These are phyloP conservation scores for Saccharomycopsis amapae DNA, from an alignment of 805 yeast species.

Conservation along the genomic window DNA sequence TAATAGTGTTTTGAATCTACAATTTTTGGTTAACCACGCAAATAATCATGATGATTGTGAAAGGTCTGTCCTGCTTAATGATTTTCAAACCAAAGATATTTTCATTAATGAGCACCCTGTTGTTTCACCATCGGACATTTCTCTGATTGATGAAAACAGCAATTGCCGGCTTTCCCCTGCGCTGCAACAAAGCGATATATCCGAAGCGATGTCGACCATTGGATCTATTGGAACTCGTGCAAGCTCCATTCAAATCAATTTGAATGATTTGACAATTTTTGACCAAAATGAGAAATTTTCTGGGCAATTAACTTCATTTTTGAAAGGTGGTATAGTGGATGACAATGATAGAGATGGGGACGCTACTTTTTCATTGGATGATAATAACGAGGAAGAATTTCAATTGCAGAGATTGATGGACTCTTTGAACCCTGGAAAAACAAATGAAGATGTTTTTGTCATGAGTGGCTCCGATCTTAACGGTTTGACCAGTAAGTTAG, in stretches of 20 bases:
- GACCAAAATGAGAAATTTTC: neutral
- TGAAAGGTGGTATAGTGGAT: neutral
- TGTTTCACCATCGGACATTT: conserved; percentile 1
- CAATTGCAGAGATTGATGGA: neutral
- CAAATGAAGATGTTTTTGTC: neutral
- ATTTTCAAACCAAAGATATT: neutral
- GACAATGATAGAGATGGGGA: neutral
- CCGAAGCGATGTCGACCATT: neutral
- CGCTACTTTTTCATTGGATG: neutral
- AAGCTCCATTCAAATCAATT: neutral
- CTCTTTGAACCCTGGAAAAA: no score
- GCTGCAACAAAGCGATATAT: neutral
- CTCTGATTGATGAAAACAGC: neutral
- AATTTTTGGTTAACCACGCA: neutral
- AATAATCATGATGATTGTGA: neutral
- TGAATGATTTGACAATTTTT: neutral
- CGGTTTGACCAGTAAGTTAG: neutral
- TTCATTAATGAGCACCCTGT: neutral
- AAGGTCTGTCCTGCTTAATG: neutral
- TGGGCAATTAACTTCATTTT: neutral
- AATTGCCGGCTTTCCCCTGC: neutral
- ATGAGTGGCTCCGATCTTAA: neutral
- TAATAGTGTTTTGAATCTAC: neutral
- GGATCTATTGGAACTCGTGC: neutral
- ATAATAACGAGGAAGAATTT: neutral